Evolutionary conservation across 2,329 filamentous ascomycete genomes (phyloP), one percentile per base, ranked within the genome.

Genomic region (Bipolaris victoriae): DNA sequence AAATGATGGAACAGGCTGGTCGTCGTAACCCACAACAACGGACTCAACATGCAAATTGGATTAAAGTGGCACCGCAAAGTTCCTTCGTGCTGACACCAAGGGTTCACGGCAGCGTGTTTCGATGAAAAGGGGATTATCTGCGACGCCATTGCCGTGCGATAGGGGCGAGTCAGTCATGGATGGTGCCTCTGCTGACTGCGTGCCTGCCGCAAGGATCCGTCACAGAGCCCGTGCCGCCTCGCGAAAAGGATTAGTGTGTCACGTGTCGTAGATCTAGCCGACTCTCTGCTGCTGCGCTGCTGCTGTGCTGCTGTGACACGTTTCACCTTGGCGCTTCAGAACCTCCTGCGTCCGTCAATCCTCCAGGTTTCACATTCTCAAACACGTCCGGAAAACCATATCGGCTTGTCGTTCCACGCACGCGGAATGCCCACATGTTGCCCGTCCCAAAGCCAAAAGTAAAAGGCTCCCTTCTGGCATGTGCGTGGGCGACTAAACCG

Each of bases 301-400:
- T 31, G 29, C 29, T 31, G 10, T 31, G 29, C 35, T 36, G 43
- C 43, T 44, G 29, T 48, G 49, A 36, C 44, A 46, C 29, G 63
- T 65, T 63, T 65, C 63, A 65, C 53, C 58, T 61, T 62, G 52
- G 61, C 61, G 57, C 61, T 60, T 60, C 56, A 49, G 35, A 58
- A 57, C 56, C 51, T 51, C 50, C 46, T 53, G 52, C 58, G 35
- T 61, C 58, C 49, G 51, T 37, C 40, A 45, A 41, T 44, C 39
- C 37, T 40, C 53, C 52, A 55, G 50, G 55, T 53, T 52, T 59
- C 46, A 41, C 15, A 37, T 56, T 47, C 44, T 63, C 58, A 65
- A 63, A 65, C 62, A 37, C 56, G 52, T 52, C 53, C 60, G 58
- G 49, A 57, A 54, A 35, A 37, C n/a, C 35, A 52, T 22, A 44